Evolutionary conservation across 75 land plant species (phyloP).

Genomic region (Chamaecyparis obtusa): DNA sequence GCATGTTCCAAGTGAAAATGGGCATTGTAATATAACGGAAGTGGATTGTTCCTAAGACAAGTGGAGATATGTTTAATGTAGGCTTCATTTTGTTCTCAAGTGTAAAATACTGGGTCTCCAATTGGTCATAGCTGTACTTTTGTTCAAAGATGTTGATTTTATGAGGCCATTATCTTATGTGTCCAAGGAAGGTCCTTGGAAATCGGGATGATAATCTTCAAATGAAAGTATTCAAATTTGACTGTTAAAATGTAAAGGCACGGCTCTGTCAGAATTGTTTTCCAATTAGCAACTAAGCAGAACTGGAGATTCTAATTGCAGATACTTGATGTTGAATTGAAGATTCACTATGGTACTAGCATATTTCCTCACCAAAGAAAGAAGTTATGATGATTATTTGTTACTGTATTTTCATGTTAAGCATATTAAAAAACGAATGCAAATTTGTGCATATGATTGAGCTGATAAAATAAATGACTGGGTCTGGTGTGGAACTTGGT

Average conservation of each 20-base stretch:
- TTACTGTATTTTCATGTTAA: background rate
- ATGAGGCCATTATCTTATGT: background rate
- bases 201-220: background rate
- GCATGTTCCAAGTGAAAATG: slow-evolving; percentile 20
- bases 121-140: background rate
- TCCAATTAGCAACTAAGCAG: background rate
- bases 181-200: background rate
- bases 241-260: background rate
- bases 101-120: background rate
- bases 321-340: background rate
- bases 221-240: background rate
- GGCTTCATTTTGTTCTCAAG: background rate
- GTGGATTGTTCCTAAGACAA: background rate
- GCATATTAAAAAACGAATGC: background rate
- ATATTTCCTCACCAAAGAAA: background rate
- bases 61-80: background rate
- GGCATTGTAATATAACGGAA: background rate
- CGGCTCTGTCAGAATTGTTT: background rate
- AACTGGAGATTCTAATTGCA: background rate
- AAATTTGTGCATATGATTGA: too few species aligned
- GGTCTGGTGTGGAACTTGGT: too few species aligned
- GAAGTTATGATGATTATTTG: background rate
- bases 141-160: background rate
- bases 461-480: too few species aligned
- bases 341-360: background rate